Evolutionary conservation across 2,329 filamentous ascomycete species (phyloP), one percentile per base, ranked within the genome.

Genomic region (Fusarium buxicola): DNA sequence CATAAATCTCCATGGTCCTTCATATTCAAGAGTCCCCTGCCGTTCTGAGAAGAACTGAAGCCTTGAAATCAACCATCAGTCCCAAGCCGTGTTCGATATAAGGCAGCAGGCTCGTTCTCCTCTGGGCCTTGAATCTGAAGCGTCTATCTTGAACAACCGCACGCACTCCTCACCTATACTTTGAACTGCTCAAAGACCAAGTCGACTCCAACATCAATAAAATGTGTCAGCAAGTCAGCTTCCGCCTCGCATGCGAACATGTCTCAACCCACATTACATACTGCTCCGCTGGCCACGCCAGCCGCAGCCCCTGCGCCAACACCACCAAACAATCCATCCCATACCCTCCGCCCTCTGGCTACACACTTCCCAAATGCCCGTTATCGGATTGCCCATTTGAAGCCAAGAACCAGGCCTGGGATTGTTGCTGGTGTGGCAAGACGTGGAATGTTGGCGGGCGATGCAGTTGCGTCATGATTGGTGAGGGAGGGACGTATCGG

Each of bases 401-500:
- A 72, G 72, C 74, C 43, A 78, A 80, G 55, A 79, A 81, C 54
- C 76, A 82, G 28, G 77, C 72, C 60, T 85, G 83, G 83, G 82
- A 83, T 71, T 85, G 82, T 72, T 85, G 82, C 71, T 84, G 81
- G 82, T 85, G 82, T 55, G 82, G 82, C 25, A 84, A 84, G 66
- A 74, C 75, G n/a, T 80, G 80, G 76, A 85, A 85, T 65, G 76
- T 76, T 39, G 73, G 74, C 24, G 82, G 82, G 5, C 77, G 82
- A 24, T 85, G 82, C 72, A 78, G 78, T 62, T 83, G 81, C 69
- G 73, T 83, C 69, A 84, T 84, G 82, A 79, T 84, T 51, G 77
- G 81, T 43, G 80, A 83, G 36, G 80, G 81, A 15, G 79, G 77
- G 53, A 72, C 78, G 61, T 81, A 82, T 55, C 78, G 76, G 51